Evolutionary conservation across 768 basidiomycete species (phyloP), one percentile per base, ranked within the genome.

Genomic region (Russula sp.): DNA sequence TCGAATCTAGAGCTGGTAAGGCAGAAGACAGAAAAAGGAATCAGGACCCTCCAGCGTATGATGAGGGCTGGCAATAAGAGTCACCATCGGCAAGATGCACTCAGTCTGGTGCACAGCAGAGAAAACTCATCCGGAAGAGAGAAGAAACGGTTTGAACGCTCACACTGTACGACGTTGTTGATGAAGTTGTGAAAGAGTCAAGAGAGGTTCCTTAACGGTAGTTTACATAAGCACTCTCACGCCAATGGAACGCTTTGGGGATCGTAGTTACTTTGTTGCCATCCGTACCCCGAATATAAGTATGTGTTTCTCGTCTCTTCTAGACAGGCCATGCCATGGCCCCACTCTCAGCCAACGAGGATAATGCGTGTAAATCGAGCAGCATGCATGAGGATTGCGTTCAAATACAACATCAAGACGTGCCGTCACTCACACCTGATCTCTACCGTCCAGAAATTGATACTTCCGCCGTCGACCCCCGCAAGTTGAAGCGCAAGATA

Each of bases 61-160:
- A 41, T 51, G 55, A 64, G 56, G 56, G 65, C 49, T 63, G 5
- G 65, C 56, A 58, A 60, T 55, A 47, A 43, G 34, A 7, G 49
- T 66, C 65, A 58, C 65, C 65, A 66, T 54, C 16, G 65, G 46
- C 43, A 29, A 39, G 8, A 45, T 50, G 46, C 58, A 60, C 65
- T 66, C 65, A 51, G 65, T 60, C 65, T 65, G 65, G 65, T 66
- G 63, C 65, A 65, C 63, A 65, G 65, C 63, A 66, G 35, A 53
- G 16, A 52, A 57, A 49, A 43, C 49, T 66, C 63, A 66, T 64
- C 65, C 41, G 16, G 56, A 49, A 48, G 18, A 48, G 7, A 54
- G 6, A 18, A 6, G 41, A 35, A 38, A 39, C 39, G 38, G 32
- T 22, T 32, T 4, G 14, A 16, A 47, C 22, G 55, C 38, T 64